Base-by-base conservation (phyloP, 1,284 basidiomycete genomes). In the Ganoderma lingzhi region DNA sequence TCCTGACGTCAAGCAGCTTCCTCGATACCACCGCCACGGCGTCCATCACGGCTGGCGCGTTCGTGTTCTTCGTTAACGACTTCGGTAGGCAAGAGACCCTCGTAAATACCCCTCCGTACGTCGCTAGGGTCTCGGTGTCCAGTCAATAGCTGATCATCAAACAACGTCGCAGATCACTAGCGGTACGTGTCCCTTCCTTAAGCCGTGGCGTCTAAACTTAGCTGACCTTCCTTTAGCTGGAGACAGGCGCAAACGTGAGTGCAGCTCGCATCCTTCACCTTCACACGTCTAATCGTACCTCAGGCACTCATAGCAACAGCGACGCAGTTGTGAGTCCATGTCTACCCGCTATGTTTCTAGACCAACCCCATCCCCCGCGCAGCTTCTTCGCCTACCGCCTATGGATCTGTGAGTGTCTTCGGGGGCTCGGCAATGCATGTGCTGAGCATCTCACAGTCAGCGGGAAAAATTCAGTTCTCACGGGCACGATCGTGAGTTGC, bases 1-100 rank as follows among this genome's bases (percentile, higher is more conserved):
- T 23, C 23, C 23, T 23, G 1, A 23, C 23, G 23, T 23, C 23
- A 23, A 6, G 14, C 9, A 53, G 51, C 51, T 53, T 53, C 23
- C 28, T 53, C 23, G 51, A 53, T 30, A 53, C 51, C 23, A 28
- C 3, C 3, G 51, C 51, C 23, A 2, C 28, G 10, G 51, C 51
- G 10, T 28, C 51, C 10, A 53, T 53, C 19, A 53, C 51, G 9
- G 51, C 23, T 4, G 51, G 51, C 9, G 51, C 51, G 12, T 53
- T 28, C 51, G 30, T 28, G 28, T 53, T 53, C 51, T 53, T 53
- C 51, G 51, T 53, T 28, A 53, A 53, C 51, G 51, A 53, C 23
- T 28, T 53, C 6, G 51, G 51, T 0, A 30, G 14, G 23, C 51
- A 53, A 28, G 10, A 3, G 23, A 53, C 28, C 12, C 51, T 53